Percentiles rank a stretch among this genome's conserved stretches.
phyloP scores from a whole-genome alignment of 139 green algal species.

The Trebouxia sp. region DNA sequence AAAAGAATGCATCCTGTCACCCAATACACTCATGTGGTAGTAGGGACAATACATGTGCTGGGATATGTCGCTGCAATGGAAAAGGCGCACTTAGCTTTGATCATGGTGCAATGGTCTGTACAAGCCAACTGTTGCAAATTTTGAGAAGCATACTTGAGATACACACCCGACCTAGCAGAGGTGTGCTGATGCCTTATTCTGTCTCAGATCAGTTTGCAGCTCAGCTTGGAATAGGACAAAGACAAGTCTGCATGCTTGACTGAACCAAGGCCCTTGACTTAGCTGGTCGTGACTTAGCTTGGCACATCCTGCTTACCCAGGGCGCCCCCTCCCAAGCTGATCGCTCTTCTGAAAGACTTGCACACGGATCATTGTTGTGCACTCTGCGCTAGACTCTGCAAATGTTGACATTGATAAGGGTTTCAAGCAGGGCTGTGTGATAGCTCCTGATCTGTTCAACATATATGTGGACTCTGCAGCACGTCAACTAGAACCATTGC shows the following conservation, averaged over 20 bases:
- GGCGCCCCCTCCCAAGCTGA: constrained; percentile 14
- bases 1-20: too few species aligned
- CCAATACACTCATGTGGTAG: too few species aligned
- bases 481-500: background rate
- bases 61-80: too few species aligned
- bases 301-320: constrained; percentile 1
- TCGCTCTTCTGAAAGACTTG: constrained; percentile 6
- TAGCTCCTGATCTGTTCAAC: background rate
- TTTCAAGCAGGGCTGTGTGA: constrained; percentile 2
- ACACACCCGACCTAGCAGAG: background rate
- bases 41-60: too few species aligned
- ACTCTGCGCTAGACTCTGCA: background rate
- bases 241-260: constrained; percentile 12
- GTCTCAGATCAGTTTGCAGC: constrained; percentile 4
- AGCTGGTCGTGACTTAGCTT: background rate
- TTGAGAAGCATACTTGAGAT: too few species aligned
- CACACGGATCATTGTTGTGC: background rate
- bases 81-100: too few species aligned
- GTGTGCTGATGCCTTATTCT: constrained; percentile 14
- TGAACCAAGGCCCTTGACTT: background rate
- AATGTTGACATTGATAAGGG: constrained; percentile 5
- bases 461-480: constrained; percentile 4
- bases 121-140: too few species aligned
- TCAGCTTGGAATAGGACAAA: constrained; percentile 19
- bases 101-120: too few species aligned